phyloP scores from a whole-genome alignment of 352 stramenopile species.

The Globisporangium iwayamae region DNA sequence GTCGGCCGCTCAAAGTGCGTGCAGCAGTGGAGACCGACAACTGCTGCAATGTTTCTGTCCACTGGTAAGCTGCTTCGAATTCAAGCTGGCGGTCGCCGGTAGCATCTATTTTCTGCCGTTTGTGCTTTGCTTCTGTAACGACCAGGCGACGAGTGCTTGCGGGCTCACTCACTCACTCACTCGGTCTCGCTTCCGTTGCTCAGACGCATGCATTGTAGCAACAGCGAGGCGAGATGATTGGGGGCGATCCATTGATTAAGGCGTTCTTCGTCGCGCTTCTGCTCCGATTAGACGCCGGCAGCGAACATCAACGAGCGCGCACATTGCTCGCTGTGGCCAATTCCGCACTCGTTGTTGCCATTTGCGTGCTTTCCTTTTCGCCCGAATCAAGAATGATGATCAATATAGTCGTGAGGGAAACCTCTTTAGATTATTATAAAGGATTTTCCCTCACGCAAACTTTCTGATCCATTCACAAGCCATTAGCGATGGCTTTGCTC shows the following conservation, averaged over 20 bases:
- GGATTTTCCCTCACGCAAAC: not conserved
- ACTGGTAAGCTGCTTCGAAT: not conserved
- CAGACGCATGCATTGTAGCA: not conserved
- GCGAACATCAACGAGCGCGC: not conserved
- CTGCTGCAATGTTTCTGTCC: not conserved
- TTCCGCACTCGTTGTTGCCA: not conserved
- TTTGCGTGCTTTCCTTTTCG: not conserved
- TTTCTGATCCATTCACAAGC: slow-evolving; percentile 1
- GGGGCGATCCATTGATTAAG: too few species aligned
- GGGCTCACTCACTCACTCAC: not conserved
- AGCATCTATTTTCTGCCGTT: slow-evolving; percentile 7
- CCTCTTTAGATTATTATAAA: not conserved
- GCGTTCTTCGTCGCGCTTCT: not conserved
- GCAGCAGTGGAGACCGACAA: not conserved
- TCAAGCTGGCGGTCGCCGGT: not conserved
- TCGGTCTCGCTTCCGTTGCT: not conserved
- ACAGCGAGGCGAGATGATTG: too few species aligned
- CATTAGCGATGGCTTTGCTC: slow-evolving; percentile 19
- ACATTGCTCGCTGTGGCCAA: not conserved
- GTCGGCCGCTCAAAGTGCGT: not conserved
- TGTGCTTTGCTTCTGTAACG: slow-evolving; percentile 1
- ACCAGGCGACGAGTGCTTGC: not conserved
- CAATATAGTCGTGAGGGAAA: not conserved
- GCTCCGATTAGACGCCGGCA: not conserved
- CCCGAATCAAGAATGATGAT: not conserved